Percentiles rank a stretch among this genome's conserved stretches.
Conservation (phyloP, 352 stramenopile species). For the Phytopythium aichiense region DNA sequence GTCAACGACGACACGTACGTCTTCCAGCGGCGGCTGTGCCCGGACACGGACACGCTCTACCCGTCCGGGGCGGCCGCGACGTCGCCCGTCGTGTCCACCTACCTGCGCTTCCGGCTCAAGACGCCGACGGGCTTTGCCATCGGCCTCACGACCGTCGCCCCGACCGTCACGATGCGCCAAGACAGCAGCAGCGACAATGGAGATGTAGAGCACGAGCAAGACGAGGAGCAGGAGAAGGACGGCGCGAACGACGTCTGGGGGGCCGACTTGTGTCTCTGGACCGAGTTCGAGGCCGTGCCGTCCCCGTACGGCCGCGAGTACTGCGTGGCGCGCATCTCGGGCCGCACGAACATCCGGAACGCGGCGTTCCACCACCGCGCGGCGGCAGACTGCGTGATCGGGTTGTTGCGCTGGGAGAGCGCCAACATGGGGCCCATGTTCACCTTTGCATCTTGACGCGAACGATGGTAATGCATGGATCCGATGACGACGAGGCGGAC, state of each 20-base stretch:
- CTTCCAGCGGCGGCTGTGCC: slow-evolving; percentile 19
- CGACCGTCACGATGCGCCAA: slow-evolving; percentile 17
- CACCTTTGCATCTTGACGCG: slow-evolving; percentile 19
- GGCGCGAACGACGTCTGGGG: slow-evolving; percentile 20
- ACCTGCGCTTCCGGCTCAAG: slow-evolving; percentile 45
- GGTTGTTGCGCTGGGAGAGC: slow-evolving; percentile 51
- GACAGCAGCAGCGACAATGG: background rate
- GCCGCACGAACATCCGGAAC: slow-evolving; percentile 15
- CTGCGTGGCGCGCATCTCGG: slow-evolving; percentile 23
- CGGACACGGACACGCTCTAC: background rate
- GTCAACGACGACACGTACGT: slow-evolving; percentile 56
- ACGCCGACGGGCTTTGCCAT: slow-evolving; percentile 21
- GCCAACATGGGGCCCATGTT: slow-evolving; percentile 41
- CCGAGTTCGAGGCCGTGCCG: slow-evolving; percentile 19
- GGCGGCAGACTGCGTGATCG: slow-evolving; percentile 42
- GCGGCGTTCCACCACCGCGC: slow-evolving; percentile 15
- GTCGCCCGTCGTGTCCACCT: slow-evolving; percentile 19
- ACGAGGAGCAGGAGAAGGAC: background rate
- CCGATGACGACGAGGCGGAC: background rate
- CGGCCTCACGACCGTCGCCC: slow-evolving; percentile 12
- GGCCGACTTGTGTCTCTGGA: slow-evolving; percentile 28
- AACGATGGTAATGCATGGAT: no score
- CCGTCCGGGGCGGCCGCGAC: slow-evolving; percentile 5
- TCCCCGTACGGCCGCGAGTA: slow-evolving; percentile 12
- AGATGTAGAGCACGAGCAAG: slow-evolving; percentile 2